Base-by-base conservation (phyloP, 2,329 filamentous ascomycete genomes). In the Fonsecaea monophora region DNA sequence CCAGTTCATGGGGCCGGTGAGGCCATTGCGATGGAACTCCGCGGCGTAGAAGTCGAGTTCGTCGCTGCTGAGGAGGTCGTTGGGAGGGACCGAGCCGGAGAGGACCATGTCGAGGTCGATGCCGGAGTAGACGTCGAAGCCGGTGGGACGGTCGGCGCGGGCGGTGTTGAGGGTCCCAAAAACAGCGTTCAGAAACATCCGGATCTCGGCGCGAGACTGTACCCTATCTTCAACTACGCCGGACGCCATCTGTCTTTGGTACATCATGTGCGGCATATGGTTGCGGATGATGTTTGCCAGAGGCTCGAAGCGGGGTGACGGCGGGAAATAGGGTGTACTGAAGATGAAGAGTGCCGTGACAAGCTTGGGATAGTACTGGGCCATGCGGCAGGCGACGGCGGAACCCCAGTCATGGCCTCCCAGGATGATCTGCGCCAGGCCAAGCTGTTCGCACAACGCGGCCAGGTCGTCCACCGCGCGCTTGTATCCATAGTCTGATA, bases 361-460 rank as follows among this genome's bases (percentile, higher is more conserved):
- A 10, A 96, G 82, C 45, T 88, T 80, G 0, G 92, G 92, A 74
- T 93, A 83, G 85, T 88, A 92, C 69, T 90, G 85, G 15, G 89
- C 88, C 65, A 90, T 80, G 62, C 92, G 87, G 84, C 92, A 96
- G 62, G 90, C 89, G 34, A 94, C 82, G 2, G 85, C 83, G 73
- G 92, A 93, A 77, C 94, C 94, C 87, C 94, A 97, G 79, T 98
- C 94, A 80, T 97, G 94, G 7, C 93, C 94, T 56, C 93, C 92
- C 12, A 97, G 85, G 64, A 97, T 89, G 74, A 97, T 90, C 55
- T 77, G 82, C 53, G 76, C 81, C 60, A 82, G 80, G 4, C 81
- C 80, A 3, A 89, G 77, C 42, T 89, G 84, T 66, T 80, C 81
- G 6, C 90, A 87, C 30, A 98, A 84, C 68, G 87, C 88, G 25